Evolutionary conservation across 495 filamentous ascomycete genomes (phyloP).

Genomic region (Trichoderma orchidacearum): DNA sequence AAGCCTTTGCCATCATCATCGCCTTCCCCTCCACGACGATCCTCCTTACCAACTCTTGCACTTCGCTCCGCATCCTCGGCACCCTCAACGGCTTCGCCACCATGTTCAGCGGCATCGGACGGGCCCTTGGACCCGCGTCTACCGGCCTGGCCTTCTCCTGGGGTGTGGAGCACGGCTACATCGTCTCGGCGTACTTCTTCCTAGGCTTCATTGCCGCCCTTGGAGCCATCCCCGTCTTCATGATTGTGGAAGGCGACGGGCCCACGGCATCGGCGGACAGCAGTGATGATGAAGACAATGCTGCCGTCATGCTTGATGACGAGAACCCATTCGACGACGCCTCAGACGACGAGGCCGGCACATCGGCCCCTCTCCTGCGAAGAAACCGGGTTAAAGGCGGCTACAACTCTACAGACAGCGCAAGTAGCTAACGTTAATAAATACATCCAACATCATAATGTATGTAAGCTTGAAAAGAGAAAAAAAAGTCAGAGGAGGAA

Average conservation of each 20-base stretch:
- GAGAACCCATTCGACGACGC: background rate
- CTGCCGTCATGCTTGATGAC: slow-evolving; percentile 4
- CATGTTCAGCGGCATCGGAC: slow-evolving; percentile 61
- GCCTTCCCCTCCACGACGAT: slow-evolving; percentile 84
- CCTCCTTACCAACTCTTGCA: slow-evolving; percentile 75
- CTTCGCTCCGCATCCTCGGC: slow-evolving; percentile 59
- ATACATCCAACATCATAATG: too few relatives aligned
- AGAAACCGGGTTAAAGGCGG: background rate
- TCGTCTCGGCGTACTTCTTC: slow-evolving; percentile 71
- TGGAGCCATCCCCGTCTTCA: slow-evolving; percentile 53
- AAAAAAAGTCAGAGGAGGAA: background rate
- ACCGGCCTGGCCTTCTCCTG: slow-evolving; percentile 52
- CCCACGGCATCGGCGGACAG: slow-evolving; percentile 29
- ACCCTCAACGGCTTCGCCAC: slow-evolving; percentile 85
- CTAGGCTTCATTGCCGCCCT: slow-evolving; percentile 43
- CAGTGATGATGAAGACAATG: slow-evolving; percentile 23
- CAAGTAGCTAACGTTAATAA: background rate
- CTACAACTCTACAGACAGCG: background rate
- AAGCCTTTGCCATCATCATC: slow-evolving; percentile 60
- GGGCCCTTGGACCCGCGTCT: slow-evolving; percentile 61
- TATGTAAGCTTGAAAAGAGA: too few relatives aligned
- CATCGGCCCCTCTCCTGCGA: background rate
- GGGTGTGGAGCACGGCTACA: slow-evolving; percentile 56
- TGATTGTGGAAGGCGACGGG: slow-evolving; percentile 63
- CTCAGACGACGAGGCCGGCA: background rate